Conservation (phyloP, 2,329 filamentous ascomycete genomes). For the Helotiales sp. region DNA sequence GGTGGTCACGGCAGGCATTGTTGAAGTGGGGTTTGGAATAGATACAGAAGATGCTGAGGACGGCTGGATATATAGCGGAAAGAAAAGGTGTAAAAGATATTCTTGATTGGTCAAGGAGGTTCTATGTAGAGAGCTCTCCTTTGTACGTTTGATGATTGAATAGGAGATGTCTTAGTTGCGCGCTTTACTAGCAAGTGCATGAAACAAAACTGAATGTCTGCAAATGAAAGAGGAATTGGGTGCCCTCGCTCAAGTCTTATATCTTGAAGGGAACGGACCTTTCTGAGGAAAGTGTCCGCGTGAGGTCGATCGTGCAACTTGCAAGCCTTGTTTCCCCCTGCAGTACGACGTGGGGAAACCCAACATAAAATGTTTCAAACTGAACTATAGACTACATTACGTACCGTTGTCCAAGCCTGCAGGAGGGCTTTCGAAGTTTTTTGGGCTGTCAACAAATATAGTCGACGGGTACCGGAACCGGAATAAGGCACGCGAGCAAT, state of each 20-base stretch:
- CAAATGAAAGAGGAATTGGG: neutral
- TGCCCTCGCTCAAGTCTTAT: neutral
- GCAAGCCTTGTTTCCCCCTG: neutral
- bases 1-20: neutral
- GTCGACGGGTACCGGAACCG: neutral
- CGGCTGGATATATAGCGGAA: neutral
- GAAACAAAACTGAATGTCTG: neutral
- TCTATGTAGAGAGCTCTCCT: neutral
- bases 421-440: neutral
- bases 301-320: neutral
- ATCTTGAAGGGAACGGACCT: neutral
- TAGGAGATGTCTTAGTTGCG: neutral
- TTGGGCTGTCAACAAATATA: neutral
- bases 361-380: neutral
- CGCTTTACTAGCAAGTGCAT: neutral
- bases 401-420: neutral
- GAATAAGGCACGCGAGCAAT: neutral
- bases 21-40: neutral
- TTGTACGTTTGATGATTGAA: neutral
- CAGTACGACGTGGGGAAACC: neutral
- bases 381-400: neutral
- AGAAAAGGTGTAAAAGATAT: neutral
- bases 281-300: neutral
- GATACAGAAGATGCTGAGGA: neutral
- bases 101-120: neutral